Evolutionary conservation across 2,329 filamentous ascomycete genomes (phyloP).

Genomic region (Aspergillus aculeatus): DNA sequence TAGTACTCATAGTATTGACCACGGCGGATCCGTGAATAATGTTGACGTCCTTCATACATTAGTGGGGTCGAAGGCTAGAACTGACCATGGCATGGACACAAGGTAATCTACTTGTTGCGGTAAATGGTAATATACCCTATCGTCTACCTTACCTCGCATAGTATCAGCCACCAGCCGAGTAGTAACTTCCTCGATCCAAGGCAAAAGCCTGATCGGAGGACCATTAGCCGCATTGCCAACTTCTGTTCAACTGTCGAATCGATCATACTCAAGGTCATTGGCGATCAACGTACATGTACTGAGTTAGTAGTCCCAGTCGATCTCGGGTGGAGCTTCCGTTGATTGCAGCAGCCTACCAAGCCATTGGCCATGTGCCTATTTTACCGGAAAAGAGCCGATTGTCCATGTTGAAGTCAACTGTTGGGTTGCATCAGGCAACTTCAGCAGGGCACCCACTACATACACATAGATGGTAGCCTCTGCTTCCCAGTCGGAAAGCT

Average conservation of each 20-base stretch:
- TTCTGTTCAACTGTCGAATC: neutral
- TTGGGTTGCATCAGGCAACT: slow-evolving; percentile 7
- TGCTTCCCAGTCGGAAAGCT: neutral
- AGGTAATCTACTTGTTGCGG: too few species aligned
- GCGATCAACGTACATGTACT: neutral
- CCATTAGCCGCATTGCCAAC: neutral
- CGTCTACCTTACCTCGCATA: neutral
- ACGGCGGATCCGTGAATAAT: too few species aligned
- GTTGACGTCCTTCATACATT: neutral
- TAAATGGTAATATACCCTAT: neutral
- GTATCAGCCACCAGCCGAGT: neutral
- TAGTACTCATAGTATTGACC: too few species aligned
- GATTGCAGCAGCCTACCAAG: slow-evolving; percentile 17
- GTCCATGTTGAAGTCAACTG: neutral
- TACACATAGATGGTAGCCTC: slow-evolving; percentile 10
- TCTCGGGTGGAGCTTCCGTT: slow-evolving; percentile 17
- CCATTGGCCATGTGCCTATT: neutral
- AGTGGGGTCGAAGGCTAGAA: too few species aligned
- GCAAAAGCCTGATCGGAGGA: neutral
- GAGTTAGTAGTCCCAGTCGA: slow-evolving; percentile 13
- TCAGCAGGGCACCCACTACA: slow-evolving; percentile 5
- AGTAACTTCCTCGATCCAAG: neutral
- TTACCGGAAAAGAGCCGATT: neutral
- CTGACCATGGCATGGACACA: too few species aligned
- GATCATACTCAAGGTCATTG: neutral